Evolutionary conservation across 2,329 filamentous ascomycete genomes (phyloP).

Genomic region (Fusarium sororula): DNA sequence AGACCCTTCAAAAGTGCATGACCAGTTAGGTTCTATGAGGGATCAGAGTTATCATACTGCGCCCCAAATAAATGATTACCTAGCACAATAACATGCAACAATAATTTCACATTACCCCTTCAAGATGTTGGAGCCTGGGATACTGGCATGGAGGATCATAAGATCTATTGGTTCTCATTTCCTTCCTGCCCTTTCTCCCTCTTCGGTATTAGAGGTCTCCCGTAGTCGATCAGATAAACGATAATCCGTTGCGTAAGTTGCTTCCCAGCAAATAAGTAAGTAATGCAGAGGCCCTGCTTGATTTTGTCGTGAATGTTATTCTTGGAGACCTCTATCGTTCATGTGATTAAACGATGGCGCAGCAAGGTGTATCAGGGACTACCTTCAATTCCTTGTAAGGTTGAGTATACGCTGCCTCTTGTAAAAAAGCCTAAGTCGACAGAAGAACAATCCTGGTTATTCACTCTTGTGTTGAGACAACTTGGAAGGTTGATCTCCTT

Average conservation of each 20-base stretch:
- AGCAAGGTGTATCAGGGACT: accelerated
- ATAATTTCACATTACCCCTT: accelerated
- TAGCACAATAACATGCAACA: too few species aligned
- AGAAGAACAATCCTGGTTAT: accelerated
- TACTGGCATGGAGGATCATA: too few species aligned
- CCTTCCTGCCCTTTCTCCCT: background rate
- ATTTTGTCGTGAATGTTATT: accelerated
- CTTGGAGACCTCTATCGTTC: accelerated
- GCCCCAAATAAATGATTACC: too few species aligned
- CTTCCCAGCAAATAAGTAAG: accelerated
- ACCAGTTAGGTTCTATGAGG: background rate
- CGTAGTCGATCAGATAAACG: accelerated
- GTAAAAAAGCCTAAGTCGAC: accelerated
- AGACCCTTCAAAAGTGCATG: background rate
- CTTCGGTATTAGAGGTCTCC: accelerated
- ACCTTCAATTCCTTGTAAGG: accelerated
- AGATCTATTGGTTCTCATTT: background rate
- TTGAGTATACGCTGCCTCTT: background rate
- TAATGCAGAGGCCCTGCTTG: accelerated
- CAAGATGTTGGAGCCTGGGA: accelerated
- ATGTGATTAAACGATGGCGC: accelerated
- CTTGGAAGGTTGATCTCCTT: background rate
- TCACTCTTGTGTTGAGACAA: background rate
- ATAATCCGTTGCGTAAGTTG: accelerated
- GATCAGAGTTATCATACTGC: background rate